phyloP scores from a whole-genome alignment of 1,284 basidiomycete species.

The Inonotus hispidus region DNA sequence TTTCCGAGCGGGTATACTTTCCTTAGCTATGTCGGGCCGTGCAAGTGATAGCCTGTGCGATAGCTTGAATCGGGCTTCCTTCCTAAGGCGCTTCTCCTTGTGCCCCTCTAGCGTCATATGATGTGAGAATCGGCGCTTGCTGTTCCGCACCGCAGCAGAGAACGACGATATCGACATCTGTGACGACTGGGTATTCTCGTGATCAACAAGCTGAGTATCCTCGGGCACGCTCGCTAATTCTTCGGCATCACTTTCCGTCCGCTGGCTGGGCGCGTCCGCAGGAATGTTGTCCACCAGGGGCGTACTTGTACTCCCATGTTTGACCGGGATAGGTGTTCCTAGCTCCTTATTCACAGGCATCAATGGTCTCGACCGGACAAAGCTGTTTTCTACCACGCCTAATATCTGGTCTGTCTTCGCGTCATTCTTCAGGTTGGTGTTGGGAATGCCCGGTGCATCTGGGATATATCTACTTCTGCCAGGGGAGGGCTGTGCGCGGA shows the following conservation, averaged over 20 bases:
- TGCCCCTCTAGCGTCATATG: not conserved
- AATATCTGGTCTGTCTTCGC: not conserved
- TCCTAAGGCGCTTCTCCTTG: constrained; percentile 4
- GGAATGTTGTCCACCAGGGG: too few relatives aligned
- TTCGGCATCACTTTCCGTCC: not conserved
- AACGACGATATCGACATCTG: not conserved
- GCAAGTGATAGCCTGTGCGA: constrained; percentile 9
- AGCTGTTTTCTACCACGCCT: not conserved
- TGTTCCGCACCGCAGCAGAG: not conserved
- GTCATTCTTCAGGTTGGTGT: not conserved
- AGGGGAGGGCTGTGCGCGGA: not conserved
- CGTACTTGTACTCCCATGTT: not conserved
- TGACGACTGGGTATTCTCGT: not conserved
- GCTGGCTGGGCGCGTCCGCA: too few relatives aligned
- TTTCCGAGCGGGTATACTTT: not conserved
- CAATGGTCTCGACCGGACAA: not conserved
- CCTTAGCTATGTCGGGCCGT: constrained; percentile 14
- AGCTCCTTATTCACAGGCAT: not conserved
- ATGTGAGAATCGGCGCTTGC: not conserved
- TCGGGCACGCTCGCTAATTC: not conserved
- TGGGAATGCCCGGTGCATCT: not conserved
- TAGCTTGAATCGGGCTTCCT: not conserved
- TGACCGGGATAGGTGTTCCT: not conserved
- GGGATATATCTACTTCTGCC: not conserved
- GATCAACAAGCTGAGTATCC: not conserved